Conservation (phyloP, 208 protist species). For the Naegleria fowleri region DNA sequence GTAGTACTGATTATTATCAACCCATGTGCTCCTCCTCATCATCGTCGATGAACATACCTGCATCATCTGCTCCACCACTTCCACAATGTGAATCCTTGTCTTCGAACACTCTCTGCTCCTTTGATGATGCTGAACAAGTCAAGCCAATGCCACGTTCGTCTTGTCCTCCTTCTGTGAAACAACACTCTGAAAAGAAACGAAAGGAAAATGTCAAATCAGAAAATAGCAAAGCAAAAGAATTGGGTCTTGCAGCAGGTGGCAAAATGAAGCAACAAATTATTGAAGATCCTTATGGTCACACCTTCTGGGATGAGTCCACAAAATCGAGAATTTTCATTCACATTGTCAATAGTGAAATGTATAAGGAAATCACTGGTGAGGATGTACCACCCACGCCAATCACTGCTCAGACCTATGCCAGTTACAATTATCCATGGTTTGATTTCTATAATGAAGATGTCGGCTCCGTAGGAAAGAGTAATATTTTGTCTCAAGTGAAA, state of each 20-base stretch:
- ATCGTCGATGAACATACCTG: too few species aligned
- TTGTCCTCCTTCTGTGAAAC: background rate
- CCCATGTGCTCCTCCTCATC: too few species aligned
- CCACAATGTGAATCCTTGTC: too few species aligned
- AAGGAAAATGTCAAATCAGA: too few species aligned
- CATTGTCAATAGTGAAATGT: slow-evolving; percentile 14
- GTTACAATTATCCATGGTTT: background rate
- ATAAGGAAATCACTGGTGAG: background rate
- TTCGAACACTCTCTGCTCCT: too few species aligned
- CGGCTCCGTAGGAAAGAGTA: background rate
- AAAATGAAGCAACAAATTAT: slow-evolving; percentile 20
- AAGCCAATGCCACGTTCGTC: background rate
- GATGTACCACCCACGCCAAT: background rate
- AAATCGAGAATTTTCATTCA: background rate
- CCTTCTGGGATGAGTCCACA: background rate
- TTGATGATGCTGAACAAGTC: too few species aligned
- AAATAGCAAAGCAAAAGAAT: background rate
- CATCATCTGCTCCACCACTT: too few species aligned
- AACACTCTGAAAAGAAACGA: background rate
- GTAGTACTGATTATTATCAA: too few species aligned
- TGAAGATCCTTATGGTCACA: background rate
- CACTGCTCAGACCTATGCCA: background rate
- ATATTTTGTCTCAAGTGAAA: background rate
- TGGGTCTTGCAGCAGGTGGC: background rate
- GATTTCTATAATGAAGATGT: background rate